Percentiles rank a stretch among this genome's conserved stretches.
phyloP scores from a whole-genome alignment of 805 yeast genomes.

The Zygotorulaspora florentina region DNA sequence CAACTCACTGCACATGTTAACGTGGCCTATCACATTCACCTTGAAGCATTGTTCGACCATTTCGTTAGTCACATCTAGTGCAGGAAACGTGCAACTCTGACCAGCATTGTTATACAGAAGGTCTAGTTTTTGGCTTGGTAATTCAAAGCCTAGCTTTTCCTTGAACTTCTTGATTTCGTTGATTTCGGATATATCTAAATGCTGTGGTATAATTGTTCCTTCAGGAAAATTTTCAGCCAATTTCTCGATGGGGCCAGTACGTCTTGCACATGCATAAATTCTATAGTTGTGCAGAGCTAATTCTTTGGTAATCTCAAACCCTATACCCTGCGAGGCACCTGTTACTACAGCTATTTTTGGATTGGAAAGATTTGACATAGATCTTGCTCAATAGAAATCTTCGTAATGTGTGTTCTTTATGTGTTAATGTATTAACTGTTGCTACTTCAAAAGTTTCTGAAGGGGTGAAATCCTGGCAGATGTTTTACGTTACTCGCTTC shows the following conservation, averaged over 20 bases:
- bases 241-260: slow-evolving; percentile 54
- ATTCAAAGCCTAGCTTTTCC: slow-evolving; percentile 37
- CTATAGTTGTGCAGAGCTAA: slow-evolving; percentile 49
- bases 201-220: slow-evolving; percentile 42
- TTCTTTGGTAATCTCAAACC: slow-evolving; percentile 44
- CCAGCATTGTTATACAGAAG: slow-evolving; percentile 74
- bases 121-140: slow-evolving; percentile 50
- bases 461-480: too few relatives aligned
- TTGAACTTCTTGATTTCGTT: slow-evolving; percentile 46
- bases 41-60: slow-evolving; percentile 48
- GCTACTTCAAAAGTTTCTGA: too few relatives aligned
- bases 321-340: slow-evolving; percentile 61
- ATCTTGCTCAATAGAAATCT: not conserved
- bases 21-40: slow-evolving; percentile 69
- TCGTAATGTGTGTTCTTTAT: too few relatives aligned
- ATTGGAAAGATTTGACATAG: not conserved
- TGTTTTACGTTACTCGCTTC: too few relatives aligned
- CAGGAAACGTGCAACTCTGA: slow-evolving; percentile 67
- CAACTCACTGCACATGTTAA: slow-evolving; percentile 59
- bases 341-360: slow-evolving; percentile 49
- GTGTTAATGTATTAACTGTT: too few relatives aligned
- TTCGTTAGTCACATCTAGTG: slow-evolving; percentile 59
- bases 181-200: slow-evolving; percentile 54
- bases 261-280: slow-evolving; percentile 73
- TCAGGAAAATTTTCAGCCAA: slow-evolving; percentile 32